These are phyloP conservation scores for Parascedosporium putredinis DNA, from an alignment of 2,329 filamentous ascomycete genomes.

Conservation along the genomic window DNA sequence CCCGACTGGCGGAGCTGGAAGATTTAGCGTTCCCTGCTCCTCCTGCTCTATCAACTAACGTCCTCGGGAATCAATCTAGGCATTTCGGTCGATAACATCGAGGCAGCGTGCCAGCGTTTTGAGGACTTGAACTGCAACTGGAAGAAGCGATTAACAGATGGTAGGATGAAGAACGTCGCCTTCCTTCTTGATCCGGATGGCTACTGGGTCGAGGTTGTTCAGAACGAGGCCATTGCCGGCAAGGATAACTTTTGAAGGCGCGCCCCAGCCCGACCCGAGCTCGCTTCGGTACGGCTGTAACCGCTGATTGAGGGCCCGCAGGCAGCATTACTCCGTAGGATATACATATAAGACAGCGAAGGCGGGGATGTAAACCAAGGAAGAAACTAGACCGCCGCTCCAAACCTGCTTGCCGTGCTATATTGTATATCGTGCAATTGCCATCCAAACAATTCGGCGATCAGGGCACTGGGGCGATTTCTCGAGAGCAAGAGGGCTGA, in stretches of 20 bases:
- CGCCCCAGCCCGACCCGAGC: not conserved
- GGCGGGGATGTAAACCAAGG: too few species aligned
- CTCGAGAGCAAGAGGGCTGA: too few species aligned
- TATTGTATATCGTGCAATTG: too few species aligned
- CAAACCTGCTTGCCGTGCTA: too few species aligned
- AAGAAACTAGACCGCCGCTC: too few species aligned
- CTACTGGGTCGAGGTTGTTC: conserved; percentile 73
- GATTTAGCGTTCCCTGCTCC: not conserved
- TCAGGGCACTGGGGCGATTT: too few species aligned
- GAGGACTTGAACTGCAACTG: conserved; percentile 73
- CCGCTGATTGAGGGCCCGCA: too few species aligned
- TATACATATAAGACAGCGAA: not conserved
- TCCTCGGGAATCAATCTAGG: conserved; percentile 35
- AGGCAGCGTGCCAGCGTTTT: conserved; percentile 76
- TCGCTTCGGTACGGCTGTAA: not conserved
- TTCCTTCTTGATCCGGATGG: conserved; percentile 83
- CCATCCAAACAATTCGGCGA: too few species aligned
- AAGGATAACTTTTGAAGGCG: conserved; percentile 40
- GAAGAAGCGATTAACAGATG: conserved; percentile 94
- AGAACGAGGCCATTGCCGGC: conserved; percentile 60
- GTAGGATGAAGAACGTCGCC: conserved; percentile 85
- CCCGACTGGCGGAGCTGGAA: too few species aligned
- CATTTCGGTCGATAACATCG: conserved; percentile 77
- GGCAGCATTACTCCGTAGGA: not conserved
- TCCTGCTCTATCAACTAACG: conserved; percentile 13